phyloP scores from a whole-genome alignment of 148 eudicot genomes.

The Polygonum aviculare region DNA sequence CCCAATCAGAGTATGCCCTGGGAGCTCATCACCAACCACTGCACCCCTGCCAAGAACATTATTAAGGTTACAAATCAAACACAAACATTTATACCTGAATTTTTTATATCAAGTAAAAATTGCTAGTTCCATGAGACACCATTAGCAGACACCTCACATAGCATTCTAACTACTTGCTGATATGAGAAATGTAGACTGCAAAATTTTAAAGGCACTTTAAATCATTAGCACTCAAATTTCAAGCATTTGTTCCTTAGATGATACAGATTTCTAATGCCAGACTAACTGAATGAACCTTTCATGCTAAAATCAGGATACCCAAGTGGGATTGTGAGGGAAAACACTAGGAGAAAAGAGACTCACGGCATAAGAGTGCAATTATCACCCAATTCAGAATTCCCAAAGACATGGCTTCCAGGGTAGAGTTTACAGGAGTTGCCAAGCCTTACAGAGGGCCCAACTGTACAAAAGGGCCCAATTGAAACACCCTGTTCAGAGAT shows the following conservation, averaged over 20 bases:
- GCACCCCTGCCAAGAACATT: no score
- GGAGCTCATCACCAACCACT: no score
- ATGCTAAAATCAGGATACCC: no score
- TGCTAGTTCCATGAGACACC: no score
- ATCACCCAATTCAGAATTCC: constrained; percentile 77
- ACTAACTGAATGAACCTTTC: background rate
- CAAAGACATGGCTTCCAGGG: constrained; percentile 90
- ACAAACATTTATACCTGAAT: background rate
- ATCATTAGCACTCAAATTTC: background rate
- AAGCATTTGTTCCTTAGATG: background rate
- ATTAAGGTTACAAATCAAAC: background rate
- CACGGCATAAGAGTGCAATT: constrained; percentile 69
- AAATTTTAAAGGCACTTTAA: background rate
- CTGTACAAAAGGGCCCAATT: constrained; percentile 89
- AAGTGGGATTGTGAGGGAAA: background rate
- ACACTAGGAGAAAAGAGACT: constrained; percentile 12
- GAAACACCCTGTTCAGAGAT: constrained; percentile 59
- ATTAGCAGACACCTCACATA: no score
- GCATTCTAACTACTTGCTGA: no score
- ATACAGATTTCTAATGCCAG: background rate
- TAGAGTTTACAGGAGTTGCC: constrained; percentile 74
- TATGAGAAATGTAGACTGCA: no score
- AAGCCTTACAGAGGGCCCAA: constrained; percentile 68
- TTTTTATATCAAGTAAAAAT: no score
- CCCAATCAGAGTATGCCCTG: no score